phyloP scores from a whole-genome alignment of 139 green algal genomes.

The Chlamydomonas eustigma region DNA sequence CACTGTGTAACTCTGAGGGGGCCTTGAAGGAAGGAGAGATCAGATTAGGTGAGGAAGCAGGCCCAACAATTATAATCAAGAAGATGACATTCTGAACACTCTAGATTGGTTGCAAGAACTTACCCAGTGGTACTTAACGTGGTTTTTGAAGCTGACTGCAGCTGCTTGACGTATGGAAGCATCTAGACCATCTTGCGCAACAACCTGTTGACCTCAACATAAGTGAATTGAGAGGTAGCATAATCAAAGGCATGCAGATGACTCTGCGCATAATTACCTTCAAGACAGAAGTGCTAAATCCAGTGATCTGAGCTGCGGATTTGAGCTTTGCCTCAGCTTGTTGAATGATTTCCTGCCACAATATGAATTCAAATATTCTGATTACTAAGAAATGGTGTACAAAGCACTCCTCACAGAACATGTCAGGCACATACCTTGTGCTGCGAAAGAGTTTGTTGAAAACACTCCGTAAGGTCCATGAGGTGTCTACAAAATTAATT shows the following conservation, averaged over 20 bases:
- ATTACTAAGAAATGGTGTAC: too few relatives aligned
- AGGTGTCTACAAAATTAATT: background rate
- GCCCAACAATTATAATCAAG: too few relatives aligned
- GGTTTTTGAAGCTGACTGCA: conserved; percentile 97
- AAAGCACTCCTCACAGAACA: too few relatives aligned
- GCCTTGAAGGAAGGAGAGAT: too few relatives aligned
- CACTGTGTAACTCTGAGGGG: too few relatives aligned
- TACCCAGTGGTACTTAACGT: conserved; percentile 87
- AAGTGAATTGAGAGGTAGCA: background rate
- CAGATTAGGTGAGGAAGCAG: too few relatives aligned
- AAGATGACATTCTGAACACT: too few relatives aligned
- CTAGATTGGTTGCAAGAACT: conserved; percentile 14
- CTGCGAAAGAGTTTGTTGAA: conserved; percentile 36
- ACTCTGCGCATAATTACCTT: conserved; percentile 44
- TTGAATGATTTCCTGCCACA: conserved; percentile 70
- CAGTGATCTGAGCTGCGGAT: conserved; percentile 50
- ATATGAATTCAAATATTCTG: background rate
- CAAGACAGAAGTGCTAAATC: conserved; percentile 69
- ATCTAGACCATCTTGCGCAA: conserved; percentile 48
- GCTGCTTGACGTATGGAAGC: conserved; percentile 80
- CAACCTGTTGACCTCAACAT: conserved; percentile 49
- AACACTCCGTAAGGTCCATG: conserved; percentile 26
- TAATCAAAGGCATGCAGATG: background rate
- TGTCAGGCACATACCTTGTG: conserved; percentile 26
- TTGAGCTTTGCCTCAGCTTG: conserved; percentile 78